Conservation (phyloP, 2,329 filamentous ascomycete species). For the Eutypa lata region DNA sequence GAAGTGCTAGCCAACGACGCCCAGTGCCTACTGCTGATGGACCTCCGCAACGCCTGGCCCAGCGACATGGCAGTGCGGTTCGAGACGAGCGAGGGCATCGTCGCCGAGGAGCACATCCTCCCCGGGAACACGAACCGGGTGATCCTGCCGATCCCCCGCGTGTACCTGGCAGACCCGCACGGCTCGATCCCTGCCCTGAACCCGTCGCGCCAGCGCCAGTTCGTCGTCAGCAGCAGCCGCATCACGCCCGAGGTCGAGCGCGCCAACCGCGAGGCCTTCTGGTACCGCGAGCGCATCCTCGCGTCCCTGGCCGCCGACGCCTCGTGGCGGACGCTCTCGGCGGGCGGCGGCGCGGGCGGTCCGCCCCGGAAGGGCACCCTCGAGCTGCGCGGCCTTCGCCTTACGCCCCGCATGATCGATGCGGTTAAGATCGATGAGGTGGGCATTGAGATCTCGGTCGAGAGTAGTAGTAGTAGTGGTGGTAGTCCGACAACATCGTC, state of each 20-base stretch:
- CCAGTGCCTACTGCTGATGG: conserved; percentile 76
- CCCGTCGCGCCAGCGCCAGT: conserved; percentile 80
- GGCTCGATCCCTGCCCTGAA: conserved; percentile 77
- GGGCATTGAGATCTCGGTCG: conserved; percentile 60
- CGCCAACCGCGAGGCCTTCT: conserved; percentile 77
- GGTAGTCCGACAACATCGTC: too few relatives aligned
- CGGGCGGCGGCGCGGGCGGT: conserved; percentile 17
- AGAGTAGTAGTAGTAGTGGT: conserved; percentile 19
- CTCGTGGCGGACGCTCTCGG: conserved; percentile 64
- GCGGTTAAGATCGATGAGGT: conserved; percentile 78
- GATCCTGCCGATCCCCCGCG: conserved; percentile 70
- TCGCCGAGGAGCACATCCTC: conserved; percentile 55
- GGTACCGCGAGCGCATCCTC: conserved; percentile 82
- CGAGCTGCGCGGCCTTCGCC: conserved; percentile 71
- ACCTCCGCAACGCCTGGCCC: conserved; percentile 88
- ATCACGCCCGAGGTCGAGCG: conserved; percentile 78
- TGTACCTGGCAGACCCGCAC: conserved; percentile 74
- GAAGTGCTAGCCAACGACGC: conserved; percentile 49
- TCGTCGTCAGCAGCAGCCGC: conserved; percentile 79
- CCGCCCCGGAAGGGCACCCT: conserved; percentile 61
- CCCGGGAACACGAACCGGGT: conserved; percentile 71
- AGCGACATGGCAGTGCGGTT: conserved; percentile 69
- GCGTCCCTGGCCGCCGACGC: conserved; percentile 64
- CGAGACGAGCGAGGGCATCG: conserved; percentile 46
- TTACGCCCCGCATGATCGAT: conserved; percentile 78